Percentiles rank a stretch among this genome's conserved stretches.
phyloP scores from a whole-genome alignment of 208 protist genomes.

The Acanthamoeba comandoni region DNA sequence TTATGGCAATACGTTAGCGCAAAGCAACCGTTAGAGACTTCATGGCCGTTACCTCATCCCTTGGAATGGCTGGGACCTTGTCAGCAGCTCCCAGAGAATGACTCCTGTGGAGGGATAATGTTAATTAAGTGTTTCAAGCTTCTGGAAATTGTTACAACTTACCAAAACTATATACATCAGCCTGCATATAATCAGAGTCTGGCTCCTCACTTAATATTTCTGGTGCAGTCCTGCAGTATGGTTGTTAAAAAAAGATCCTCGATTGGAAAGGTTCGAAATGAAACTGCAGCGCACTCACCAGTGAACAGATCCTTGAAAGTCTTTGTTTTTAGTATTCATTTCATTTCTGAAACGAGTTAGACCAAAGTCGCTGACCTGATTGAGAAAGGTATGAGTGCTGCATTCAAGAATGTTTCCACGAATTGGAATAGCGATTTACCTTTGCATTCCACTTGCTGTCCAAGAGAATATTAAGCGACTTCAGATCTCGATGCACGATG shows the following conservation, averaged over 20 bases:
- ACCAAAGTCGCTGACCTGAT: constrained; percentile 40
- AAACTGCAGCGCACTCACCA: too few species aligned
- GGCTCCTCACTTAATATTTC: not conserved
- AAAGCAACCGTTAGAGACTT: too few species aligned
- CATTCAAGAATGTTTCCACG: not conserved
- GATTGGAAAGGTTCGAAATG: too few species aligned
- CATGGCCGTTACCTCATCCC: too few species aligned
- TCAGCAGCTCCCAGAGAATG: constrained; percentile 58
- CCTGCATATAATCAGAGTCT: constrained; percentile 31
- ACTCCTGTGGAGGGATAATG: not conserved
- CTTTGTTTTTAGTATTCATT: too few species aligned
- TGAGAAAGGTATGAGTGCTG: too few species aligned
- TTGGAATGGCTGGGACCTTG: not conserved
- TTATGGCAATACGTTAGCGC: not conserved
- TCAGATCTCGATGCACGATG: constrained; percentile 37
- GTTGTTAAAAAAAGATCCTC: too few species aligned
- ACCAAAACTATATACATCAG: constrained; percentile 64
- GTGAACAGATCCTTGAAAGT: too few species aligned
- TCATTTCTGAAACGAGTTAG: not conserved
- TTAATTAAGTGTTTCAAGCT: too few species aligned
- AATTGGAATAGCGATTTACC: not conserved
- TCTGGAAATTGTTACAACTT: too few species aligned
- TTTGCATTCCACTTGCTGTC: constrained; percentile 70
- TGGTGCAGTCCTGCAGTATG: too few species aligned
- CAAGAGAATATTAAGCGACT: constrained; percentile 58